A percentile compares a stretch with the other conserved stretches of the same genome.
Evolutionary conservation across 2,329 filamentous ascomycete species (phyloP).

Genomic region (Ascochyta pisi): DNA sequence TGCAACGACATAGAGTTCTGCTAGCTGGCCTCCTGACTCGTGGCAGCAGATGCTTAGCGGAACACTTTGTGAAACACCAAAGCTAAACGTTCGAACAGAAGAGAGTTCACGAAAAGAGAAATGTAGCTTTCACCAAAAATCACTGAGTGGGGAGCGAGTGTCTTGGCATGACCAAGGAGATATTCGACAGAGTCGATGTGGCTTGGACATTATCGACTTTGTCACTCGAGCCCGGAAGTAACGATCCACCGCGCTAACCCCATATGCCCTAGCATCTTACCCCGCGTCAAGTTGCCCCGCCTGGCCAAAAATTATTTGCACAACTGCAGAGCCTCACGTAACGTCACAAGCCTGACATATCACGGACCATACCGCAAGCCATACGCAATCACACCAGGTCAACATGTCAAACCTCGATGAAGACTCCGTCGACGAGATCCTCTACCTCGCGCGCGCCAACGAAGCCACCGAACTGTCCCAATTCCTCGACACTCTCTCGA

Average conservation of each 20-base stretch:
- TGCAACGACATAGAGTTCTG: neutral
- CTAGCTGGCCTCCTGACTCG: neutral
- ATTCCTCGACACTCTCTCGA: constrained; percentile 65
- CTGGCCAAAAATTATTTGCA: constrained; percentile 11
- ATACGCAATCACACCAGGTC: neutral
- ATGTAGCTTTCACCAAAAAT: too few relatives aligned
- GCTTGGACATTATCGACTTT: neutral
- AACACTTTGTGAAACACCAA: neutral
- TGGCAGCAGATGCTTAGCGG: neutral
- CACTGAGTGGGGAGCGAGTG: too few relatives aligned
- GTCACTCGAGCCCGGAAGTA: neutral
- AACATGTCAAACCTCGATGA: constrained; percentile 52
- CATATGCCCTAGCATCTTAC: neutral
- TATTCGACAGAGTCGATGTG: neutral
- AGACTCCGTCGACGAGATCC: constrained; percentile 88
- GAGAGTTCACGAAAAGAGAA: too few relatives aligned
- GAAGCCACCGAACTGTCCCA: constrained; percentile 73
- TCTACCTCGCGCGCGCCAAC: constrained; percentile 83
- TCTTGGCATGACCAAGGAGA: neutral
- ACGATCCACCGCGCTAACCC: constrained; percentile 2
- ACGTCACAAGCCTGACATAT: constrained; percentile 4
- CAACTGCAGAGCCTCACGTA: constrained; percentile 15
- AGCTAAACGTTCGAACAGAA: neutral
- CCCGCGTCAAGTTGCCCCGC: constrained; percentile 13
- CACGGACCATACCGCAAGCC: neutral